Base-by-base conservation (phyloP, 768 basidiomycete genomes). In the Suillus hirtellus region DNA sequence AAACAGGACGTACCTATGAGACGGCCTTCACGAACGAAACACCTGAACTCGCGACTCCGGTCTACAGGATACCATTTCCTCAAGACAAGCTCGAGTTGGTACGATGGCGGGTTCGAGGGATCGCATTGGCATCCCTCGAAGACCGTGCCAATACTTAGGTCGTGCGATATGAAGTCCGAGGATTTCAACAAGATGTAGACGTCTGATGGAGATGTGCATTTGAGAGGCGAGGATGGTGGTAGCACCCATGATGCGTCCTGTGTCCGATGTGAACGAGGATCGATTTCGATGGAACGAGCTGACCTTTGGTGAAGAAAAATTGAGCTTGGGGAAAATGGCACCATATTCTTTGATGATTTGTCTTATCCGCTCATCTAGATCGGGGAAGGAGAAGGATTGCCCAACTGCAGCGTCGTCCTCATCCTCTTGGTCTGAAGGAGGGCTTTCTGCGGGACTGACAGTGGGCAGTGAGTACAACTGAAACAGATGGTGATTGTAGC, bases 221-320 rank as follows among this genome's bases (percentile, higher is more conserved):
- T 91, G 49, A 97, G 79, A 5, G 93, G 93, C 0, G 91, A 87
- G 0, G 89, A 90, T 44, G 89, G 82, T 2, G 95, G 91, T 5
- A 96, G 80, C 59, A 97, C 84, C 93, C 95, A 98, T 5, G 91
- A 84, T 37, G 95, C 94, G 68, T 99, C 96, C 94, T 95, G 24
- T 47, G 49, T 19, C 24, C 10, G 24, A 47, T 31, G 27, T 58
- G 24, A 43, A 40, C 10, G 4, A 64, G 6, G 15, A 34, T 21
- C 11, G 35, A 31, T 14, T 3, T 12, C 31, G 10, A 34, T 43
- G 40, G 49, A 49, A 59, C 21, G 69, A 44, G 68, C 81, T 63
- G 64, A 91, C 95, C 79, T 89, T 90, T 15, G 96, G 96, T n/a
- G 93, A 89, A 7, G 95, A 93, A 78, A 96, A 97, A 71, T 97